Evolutionary conservation across 306 rosid species (phyloP), one percentile per base, ranked within the genome.

Genomic region (Acacia acuminata): DNA sequence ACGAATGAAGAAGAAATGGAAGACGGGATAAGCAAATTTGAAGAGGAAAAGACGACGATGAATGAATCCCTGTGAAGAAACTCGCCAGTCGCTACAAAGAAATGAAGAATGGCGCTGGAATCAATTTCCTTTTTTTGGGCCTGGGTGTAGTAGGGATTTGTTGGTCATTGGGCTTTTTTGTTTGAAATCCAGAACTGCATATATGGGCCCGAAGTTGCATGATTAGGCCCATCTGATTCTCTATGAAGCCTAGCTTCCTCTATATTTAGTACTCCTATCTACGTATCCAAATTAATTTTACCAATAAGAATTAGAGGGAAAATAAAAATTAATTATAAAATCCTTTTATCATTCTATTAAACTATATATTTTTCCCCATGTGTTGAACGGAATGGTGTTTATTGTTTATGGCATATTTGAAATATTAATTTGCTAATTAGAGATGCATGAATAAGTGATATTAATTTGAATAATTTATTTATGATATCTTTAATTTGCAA

Each of bases 1-100:
- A 77, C 14, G 75, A 64, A 79, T 77, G 80, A 81, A 81, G 82
- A 55, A 79, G 65, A 1, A 13, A 63, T 14, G 4, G 51, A 80
- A 51, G 75, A 56, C 82, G 84, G 84, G 81, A 81, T 79, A 71
- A 77, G 56, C 79, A 48, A 83, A 70, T 83, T 80, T 83, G 85
- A 86, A 83, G 87, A 81, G 36, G 60, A 77, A 53, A 22, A 60
- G 47, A 60, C 1, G 72, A n/a, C 13, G 20, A 11, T 53, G 50
- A 80, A 60, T 72, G 30, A 10, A 58, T 22, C 47, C 47, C 47
- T 4, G 17, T 32, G 42, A 22, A 30, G 55, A 40, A 53, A 3
- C n/a, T 24, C 76, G 48, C 47, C 7, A 14, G 17, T 24, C 76
- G 48, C 47, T 14, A 14, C 17, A 1, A 14, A 45, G 30, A 58